Percentiles rank a stretch among this genome's conserved stretches.
Evolutionary conservation across 306 rosid genomes (phyloP).

Genomic region (Malus sylvestris): DNA sequence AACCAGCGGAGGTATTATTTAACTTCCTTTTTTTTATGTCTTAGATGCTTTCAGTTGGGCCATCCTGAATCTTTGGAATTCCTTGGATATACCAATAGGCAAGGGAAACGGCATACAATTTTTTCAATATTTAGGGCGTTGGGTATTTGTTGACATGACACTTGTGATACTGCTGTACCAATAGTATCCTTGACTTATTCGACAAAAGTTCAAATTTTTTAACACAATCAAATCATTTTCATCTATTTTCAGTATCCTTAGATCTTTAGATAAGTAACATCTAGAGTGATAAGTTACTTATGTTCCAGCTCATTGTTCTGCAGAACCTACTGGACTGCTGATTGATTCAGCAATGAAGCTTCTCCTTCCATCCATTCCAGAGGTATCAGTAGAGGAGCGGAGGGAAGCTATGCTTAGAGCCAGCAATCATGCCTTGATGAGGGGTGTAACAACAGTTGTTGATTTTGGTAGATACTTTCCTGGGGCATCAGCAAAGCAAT

Average conservation of each 20-base stretch:
- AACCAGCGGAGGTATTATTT: conserved; percentile 45
- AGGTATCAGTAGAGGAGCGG: conserved; percentile 56
- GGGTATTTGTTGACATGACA: not conserved
- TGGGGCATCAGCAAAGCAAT: conserved; percentile 41
- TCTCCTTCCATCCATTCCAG: conserved; percentile 47
- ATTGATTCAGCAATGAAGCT: conserved; percentile 62
- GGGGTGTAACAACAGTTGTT: conserved; percentile 85
- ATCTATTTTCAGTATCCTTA: not conserved
- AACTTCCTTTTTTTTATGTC: not conserved
- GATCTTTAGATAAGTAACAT: not conserved
- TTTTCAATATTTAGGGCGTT: not conserved
- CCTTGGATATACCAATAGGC: not conserved
- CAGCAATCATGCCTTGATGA: conserved; percentile 51
- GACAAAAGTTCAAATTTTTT: not conserved
- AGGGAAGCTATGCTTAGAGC: conserved; percentile 77
- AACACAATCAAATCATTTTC: not conserved
- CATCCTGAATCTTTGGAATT: not conserved
- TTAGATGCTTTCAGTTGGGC: not conserved
- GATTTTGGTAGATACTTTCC: conserved; percentile 81
- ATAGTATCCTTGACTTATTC: not conserved
- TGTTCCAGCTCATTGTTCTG: conserved; percentile 11
- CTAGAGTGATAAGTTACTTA: not conserved
- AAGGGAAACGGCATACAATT: not conserved
- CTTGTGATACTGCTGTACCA: not conserved
- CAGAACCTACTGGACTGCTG: conserved; percentile 78